Conservation (phyloP, 108 stramenopile species). For the Nitzschia sp. region DNA sequence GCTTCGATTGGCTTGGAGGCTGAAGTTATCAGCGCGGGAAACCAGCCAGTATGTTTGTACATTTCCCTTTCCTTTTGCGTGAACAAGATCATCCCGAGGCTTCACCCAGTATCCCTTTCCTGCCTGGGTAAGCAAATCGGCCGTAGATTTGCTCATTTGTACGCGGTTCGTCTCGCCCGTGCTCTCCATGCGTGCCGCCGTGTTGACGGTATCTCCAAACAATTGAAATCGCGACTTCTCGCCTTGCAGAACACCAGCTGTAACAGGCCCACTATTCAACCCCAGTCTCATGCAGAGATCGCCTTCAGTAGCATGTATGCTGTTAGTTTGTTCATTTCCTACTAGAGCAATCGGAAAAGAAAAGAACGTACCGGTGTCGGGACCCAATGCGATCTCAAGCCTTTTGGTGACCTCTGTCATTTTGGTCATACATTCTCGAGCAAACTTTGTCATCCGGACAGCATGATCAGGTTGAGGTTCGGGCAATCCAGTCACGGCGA, state of each 20-base stretch:
- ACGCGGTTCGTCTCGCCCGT: slow-evolving; percentile 16
- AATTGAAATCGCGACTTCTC: slow-evolving; percentile 27
- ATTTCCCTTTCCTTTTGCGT: slow-evolving; percentile 47
- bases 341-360: too few relatives aligned
- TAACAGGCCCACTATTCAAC: slow-evolving; percentile 14
- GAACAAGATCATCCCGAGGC: slow-evolving; percentile 23
- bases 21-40: neutral
- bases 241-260: slow-evolving; percentile 25
- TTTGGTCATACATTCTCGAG: slow-evolving; percentile 22
- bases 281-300: slow-evolving; percentile 10
- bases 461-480: slow-evolving; percentile 36
- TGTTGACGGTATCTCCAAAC: slow-evolving; percentile 37
- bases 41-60: slow-evolving; percentile 43
- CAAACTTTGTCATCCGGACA: slow-evolving; percentile 27
- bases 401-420: slow-evolving; percentile 10
- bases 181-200: slow-evolving; percentile 26
- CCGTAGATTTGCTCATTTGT: slow-evolving; percentile 34
- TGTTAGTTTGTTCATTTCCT: too few relatives aligned
- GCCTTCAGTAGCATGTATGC: too few relatives aligned
- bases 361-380: too few relatives aligned
- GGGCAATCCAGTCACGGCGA: slow-evolving; percentile 28
- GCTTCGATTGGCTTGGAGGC: slow-evolving; percentile 6
- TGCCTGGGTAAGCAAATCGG: slow-evolving; percentile 17
- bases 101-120: slow-evolving; percentile 32
- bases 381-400: slow-evolving; percentile 22